phyloP scores from a whole-genome alignment of 2,329 filamentous ascomycete genomes.

The Exophiala bonariae region DNA sequence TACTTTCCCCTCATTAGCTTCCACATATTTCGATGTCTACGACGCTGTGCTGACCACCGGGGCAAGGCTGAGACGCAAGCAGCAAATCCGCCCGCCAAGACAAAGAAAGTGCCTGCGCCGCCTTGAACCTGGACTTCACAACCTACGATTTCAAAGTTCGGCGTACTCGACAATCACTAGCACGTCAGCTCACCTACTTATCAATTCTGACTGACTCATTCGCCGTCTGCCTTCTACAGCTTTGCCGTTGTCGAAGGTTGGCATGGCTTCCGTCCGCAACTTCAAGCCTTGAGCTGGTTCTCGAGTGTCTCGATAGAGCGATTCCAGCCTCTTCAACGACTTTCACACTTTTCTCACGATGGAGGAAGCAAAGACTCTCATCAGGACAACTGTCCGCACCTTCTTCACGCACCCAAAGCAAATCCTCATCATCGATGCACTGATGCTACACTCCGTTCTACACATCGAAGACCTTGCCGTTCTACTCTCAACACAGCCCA shows the following conservation, averaged over 20 bases:
- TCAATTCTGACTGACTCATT: too few species aligned
- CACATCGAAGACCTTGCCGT: constrained; percentile 86
- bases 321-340: background rate
- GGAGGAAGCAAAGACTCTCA: constrained; percentile 72
- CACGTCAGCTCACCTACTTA: too few species aligned
- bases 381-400: constrained; percentile 80
- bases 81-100: too few species aligned
- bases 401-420: constrained; percentile 80
- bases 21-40: too few species aligned
- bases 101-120: too few species aligned
- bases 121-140: too few species aligned
- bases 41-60: too few species aligned
- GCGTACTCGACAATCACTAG: too few species aligned
- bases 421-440: constrained; percentile 77
- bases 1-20: too few species aligned
- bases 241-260: constrained; percentile 24
- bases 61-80: too few species aligned
- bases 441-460: constrained; percentile 73
- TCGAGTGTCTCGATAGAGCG: background rate
- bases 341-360: constrained; percentile 39
- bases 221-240: constrained; percentile 15
- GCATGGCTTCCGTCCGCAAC: constrained; percentile 10
- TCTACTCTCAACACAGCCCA: constrained; percentile 84
- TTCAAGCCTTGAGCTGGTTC: constrained; percentile 11
- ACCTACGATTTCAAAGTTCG: too few species aligned